Conservation (phyloP, 176 grass and related monocot species). For the Otatea glauca region DNA sequence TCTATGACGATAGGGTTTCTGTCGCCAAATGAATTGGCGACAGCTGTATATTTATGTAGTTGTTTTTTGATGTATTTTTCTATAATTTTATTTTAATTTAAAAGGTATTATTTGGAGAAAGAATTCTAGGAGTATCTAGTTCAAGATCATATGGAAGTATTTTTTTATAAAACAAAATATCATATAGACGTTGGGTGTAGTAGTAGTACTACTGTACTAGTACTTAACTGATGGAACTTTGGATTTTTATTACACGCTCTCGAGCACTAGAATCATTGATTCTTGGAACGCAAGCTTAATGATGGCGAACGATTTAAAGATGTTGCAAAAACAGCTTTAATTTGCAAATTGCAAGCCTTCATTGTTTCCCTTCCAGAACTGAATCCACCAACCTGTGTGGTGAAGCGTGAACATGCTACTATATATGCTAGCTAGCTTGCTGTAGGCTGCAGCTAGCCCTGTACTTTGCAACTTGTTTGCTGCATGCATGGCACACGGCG, state of each 20-base stretch:
- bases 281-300: neutral
- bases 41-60: too few species aligned
- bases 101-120: too few species aligned
- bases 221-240: neutral
- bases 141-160: neutral
- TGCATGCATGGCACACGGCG: neutral
- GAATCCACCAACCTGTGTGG: neutral
- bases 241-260: neutral
- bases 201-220: neutral
- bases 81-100: too few species aligned
- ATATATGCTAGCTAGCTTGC: neutral
- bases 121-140: neutral
- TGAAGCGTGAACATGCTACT: neutral
- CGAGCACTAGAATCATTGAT: neutral
- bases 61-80: too few species aligned
- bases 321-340: neutral
- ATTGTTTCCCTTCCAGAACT: neutral
- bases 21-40: too few species aligned
- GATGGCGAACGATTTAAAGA: neutral
- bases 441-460: neutral
- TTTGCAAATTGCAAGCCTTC: neutral
- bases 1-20: too few species aligned
- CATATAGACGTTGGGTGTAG: neutral
- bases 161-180: neutral
- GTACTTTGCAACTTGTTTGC: neutral